Percentiles rank a stretch among this genome's conserved stretches.
These are phyloP conservation scores for Skeletonema costatum DNA, from an alignment of 108 stramenopile species.

Conservation along the genomic window DNA sequence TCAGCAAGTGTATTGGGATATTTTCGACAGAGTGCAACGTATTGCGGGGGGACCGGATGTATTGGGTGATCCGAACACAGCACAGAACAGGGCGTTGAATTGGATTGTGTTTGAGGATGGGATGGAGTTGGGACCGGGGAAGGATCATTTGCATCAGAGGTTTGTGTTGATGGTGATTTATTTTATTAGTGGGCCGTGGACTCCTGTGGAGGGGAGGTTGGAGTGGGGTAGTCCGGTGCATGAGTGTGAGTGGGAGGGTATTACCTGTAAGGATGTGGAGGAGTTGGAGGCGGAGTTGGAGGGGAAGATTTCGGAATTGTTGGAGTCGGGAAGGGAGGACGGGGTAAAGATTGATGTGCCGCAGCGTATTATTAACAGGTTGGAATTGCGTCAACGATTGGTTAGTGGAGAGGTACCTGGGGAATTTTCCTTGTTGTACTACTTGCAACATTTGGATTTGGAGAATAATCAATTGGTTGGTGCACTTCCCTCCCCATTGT, in stretches of 20 bases:
- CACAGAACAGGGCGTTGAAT: constrained; percentile 36
- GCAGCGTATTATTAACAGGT: constrained; percentile 22
- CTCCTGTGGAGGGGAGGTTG: constrained; percentile 36
- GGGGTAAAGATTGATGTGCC: constrained; percentile 48
- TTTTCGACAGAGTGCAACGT: constrained; percentile 17
- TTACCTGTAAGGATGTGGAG: constrained; percentile 34
- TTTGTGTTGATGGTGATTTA: constrained; percentile 52
- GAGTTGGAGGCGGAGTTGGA: constrained; percentile 28
- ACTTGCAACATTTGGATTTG: constrained; percentile 49
- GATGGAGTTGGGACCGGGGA: constrained; percentile 35
- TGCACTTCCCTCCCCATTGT: constrained; percentile 40
- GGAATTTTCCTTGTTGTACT: constrained; percentile 42
- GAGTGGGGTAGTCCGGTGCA: constrained; percentile 49
- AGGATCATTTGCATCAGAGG: constrained; percentile 39
- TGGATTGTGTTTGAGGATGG: constrained; percentile 52
- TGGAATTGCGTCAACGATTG: constrained; percentile 36
- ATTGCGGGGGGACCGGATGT: constrained; percentile 23
- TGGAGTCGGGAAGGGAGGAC: constrained; percentile 30
- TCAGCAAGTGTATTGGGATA: constrained; percentile 21
- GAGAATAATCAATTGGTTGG: constrained; percentile 55
- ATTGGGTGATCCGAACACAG: constrained; percentile 22
- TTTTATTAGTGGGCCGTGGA: constrained; percentile 42
- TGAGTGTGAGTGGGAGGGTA: constrained; percentile 51
- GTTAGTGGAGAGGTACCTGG: constrained; percentile 38
- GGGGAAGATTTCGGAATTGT: constrained; percentile 30